These are phyloP conservation scores for Hymenoscyphus occultus DNA, from an alignment of 2,329 filamentous ascomycete genomes.

Conservation along the genomic window DNA sequence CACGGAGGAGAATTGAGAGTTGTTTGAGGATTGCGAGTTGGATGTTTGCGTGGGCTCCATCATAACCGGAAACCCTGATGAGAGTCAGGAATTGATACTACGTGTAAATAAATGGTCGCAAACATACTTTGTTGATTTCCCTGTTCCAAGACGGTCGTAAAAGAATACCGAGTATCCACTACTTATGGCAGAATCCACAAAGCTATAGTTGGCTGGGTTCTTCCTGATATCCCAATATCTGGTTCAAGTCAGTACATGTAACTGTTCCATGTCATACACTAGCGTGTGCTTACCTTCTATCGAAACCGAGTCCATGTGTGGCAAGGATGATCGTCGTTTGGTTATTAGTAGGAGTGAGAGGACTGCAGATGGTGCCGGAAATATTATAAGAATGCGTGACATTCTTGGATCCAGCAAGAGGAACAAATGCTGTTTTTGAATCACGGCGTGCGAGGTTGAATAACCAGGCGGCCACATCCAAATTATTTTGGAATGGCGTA, in stretches of 20 bases:
- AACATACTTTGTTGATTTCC: slow-evolving; percentile 32
- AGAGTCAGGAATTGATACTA: slow-evolving; percentile 7
- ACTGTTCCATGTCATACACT: too few relatives aligned
- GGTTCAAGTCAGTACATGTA: slow-evolving; percentile 10
- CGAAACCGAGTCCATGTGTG: slow-evolving; percentile 35
- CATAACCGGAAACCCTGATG: slow-evolving; percentile 24
- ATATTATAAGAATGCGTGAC: slow-evolving; percentile 9
- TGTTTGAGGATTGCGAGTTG: slow-evolving; percentile 20
- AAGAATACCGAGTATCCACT: slow-evolving; percentile 38
- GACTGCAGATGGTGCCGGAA: slow-evolving; percentile 7
- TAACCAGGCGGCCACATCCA: slow-evolving; percentile 14
- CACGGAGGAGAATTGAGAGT: slow-evolving; percentile 20
- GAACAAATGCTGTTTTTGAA: slow-evolving; percentile 3
- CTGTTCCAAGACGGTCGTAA: slow-evolving; percentile 39
- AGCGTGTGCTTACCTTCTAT: slow-evolving; percentile 33
- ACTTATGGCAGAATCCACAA: slow-evolving; percentile 34
- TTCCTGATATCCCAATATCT: slow-evolving; percentile 37
- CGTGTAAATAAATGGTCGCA: not conserved
- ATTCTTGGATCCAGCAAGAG: slow-evolving; percentile 9
- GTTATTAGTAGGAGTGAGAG: slow-evolving; percentile 2
- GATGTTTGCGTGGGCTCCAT: slow-evolving; percentile 33
- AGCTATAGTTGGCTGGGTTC: slow-evolving; percentile 34
- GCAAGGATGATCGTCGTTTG: slow-evolving; percentile 34
- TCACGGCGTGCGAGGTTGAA: slow-evolving; percentile 7
- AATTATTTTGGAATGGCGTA: slow-evolving; percentile 10